phyloP scores from a whole-genome alignment of 2,329 filamentous ascomycete genomes.

The Penicillium oxalicum region DNA sequence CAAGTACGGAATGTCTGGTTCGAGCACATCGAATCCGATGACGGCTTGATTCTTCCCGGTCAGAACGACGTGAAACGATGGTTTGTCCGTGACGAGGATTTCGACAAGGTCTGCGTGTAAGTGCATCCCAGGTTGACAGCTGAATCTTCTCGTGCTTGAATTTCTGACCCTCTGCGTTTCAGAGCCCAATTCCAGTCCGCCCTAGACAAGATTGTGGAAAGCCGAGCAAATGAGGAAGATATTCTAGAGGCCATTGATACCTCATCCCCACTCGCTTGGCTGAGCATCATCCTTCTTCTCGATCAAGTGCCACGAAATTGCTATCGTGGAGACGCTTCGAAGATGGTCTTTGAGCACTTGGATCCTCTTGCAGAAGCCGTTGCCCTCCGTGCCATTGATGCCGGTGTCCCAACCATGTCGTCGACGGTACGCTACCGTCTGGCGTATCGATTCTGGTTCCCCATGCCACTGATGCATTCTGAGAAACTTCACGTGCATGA shows the following conservation, averaged over 20 bases:
- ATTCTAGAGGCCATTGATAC: conserved; percentile 15
- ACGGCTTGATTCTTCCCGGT: conserved; percentile 15
- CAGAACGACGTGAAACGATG: conserved; percentile 17
- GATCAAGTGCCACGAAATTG: conserved; percentile 61
- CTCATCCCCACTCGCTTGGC: conserved; percentile 17
- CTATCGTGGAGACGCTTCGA: conserved; percentile 47
- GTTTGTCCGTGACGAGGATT: conserved; percentile 15
- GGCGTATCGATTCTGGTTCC: conserved; percentile 51
- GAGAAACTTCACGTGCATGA: conserved; percentile 18
- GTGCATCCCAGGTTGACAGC: neutral
- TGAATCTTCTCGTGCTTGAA: neutral
- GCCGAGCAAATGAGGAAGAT: conserved; percentile 8
- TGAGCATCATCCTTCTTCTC: conserved; percentile 53
- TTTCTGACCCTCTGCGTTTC: neutral
- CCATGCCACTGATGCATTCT: conserved; percentile 56
- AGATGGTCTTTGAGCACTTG: conserved; percentile 49
- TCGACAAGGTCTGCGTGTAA: conserved; percentile 19
- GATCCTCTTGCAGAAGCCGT: conserved; percentile 51
- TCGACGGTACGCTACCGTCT: conserved; percentile 31
- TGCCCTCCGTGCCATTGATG: conserved; percentile 31
- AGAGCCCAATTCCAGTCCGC: conserved; percentile 17
- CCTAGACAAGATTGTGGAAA: conserved; percentile 13
- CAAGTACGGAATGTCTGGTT: conserved; percentile 23
- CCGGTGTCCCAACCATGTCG: conserved; percentile 23
- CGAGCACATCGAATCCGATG: conserved; percentile 13